Conservation (phyloP, 306 rosid species). For the Fagus crenata region DNA sequence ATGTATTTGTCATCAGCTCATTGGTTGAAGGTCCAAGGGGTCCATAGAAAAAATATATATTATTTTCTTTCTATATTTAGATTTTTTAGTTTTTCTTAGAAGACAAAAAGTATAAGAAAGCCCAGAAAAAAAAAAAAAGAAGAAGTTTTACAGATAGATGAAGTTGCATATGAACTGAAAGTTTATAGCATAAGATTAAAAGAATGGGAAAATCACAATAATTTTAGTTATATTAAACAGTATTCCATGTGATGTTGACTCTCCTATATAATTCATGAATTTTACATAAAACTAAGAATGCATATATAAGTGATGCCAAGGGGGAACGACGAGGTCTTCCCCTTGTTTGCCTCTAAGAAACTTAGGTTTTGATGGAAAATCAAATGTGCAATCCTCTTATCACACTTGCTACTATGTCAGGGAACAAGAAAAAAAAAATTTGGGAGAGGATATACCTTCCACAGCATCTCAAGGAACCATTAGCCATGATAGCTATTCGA, state of each 20-base stretch:
- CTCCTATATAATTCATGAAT: neutral
- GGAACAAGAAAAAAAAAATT: neutral
- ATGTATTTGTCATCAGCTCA: too few species aligned
- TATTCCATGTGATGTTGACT: neutral
- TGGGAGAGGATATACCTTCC: conserved; percentile 65
- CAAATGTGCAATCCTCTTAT: neutral
- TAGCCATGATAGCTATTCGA: conserved; percentile 97
- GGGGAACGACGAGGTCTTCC: neutral
- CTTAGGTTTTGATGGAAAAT: too few species aligned
- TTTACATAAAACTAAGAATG: neutral
- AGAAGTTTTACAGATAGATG: neutral
- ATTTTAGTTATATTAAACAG: too few species aligned
- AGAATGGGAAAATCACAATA: too few species aligned
- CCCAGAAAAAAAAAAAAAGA: neutral
- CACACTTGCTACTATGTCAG: neutral
- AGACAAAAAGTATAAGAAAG: neutral
- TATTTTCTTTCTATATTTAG: too few species aligned
- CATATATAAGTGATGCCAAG: neutral
- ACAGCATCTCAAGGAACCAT: conserved; percentile 91
- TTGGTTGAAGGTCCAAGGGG: too few species aligned
- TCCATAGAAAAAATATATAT: too few species aligned
- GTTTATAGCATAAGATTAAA: neutral
- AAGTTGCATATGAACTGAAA: neutral
- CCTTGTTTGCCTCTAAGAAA: neutral
- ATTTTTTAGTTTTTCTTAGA: too few species aligned